Evolutionary conservation across 371 early-diverging fungal species (phyloP).

Genomic region (Mucor irregularis): DNA sequence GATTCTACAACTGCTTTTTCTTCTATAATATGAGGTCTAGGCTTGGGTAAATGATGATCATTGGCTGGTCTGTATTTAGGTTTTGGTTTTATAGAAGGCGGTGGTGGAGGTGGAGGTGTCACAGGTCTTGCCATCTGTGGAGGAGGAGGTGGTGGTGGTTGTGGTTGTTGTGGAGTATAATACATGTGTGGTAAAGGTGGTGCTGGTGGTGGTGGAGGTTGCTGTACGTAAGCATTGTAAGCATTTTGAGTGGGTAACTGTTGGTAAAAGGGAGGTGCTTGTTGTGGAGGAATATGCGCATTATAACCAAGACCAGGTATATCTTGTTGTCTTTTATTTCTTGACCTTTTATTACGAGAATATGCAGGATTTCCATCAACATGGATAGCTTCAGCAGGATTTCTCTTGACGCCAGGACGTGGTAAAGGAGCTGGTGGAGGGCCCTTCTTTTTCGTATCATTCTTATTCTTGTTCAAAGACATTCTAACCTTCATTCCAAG

Average conservation of each 20-base stretch:
- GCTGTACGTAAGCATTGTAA: not conserved
- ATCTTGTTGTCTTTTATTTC: no score
- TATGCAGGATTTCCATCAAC: no score
- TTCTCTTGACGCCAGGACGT: no score
- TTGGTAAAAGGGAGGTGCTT: not conserved
- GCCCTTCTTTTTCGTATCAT: not conserved
- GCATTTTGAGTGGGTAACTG: slow-evolving; percentile 1
- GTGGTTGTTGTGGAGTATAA: slow-evolving; percentile 14
- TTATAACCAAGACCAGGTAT: no score
- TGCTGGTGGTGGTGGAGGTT: slow-evolving; percentile 12
- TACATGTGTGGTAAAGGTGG: slow-evolving; percentile 10
- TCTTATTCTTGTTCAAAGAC: slow-evolving; percentile 24
- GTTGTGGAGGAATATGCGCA: no score
- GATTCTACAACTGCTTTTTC: not conserved
- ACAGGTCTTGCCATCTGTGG: not conserved
- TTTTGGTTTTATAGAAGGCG: slow-evolving; percentile 3
- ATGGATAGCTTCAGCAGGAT: no score
- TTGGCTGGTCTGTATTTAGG: not conserved
- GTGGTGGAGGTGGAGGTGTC: not conserved
- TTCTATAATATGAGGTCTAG: not conserved
- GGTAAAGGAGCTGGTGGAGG: no score
- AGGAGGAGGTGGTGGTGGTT: not conserved
- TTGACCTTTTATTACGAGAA: no score
- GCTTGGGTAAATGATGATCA: not conserved
- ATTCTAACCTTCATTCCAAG: slow-evolving; percentile 24